Conservation (phyloP, 1,284 basidiomycete species). For the Cutaneotrichosporon sp. region DNA sequence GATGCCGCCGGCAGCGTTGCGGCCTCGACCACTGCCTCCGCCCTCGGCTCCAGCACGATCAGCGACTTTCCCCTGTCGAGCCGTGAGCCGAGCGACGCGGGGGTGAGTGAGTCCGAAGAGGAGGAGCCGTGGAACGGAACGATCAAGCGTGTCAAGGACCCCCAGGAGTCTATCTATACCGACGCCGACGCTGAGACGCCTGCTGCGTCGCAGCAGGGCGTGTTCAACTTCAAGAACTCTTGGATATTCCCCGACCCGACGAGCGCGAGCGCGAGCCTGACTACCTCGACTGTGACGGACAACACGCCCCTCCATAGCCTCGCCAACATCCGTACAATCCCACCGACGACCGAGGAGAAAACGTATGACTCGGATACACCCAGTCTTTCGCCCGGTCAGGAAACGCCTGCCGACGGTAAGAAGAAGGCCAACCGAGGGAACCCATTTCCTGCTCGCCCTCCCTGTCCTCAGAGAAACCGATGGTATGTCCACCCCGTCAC, state of each 20-base stretch:
- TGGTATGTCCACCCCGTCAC: not conserved
- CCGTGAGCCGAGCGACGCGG: constrained; percentile 7
- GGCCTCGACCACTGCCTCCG: constrained; percentile 5
- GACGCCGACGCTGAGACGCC: constrained; percentile 1
- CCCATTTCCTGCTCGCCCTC: constrained; percentile 7
- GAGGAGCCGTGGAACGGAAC: not conserved
- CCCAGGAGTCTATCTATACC: not conserved
- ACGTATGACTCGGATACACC: not conserved
- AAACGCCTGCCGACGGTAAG: too few relatives aligned
- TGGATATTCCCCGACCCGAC: constrained; percentile 22
- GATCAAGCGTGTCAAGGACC: not conserved
- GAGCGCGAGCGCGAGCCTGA: constrained; percentile 1
- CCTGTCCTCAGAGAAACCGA: constrained; percentile 4
- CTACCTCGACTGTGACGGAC: not conserved
- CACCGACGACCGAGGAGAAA: not conserved
- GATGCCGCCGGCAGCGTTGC: not conserved
- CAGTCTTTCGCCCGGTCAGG: too few relatives aligned
- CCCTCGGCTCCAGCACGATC: constrained; percentile 10
- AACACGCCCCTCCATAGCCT: not conserved
- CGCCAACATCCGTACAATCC: constrained; percentile 2
- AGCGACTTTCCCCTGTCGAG: constrained; percentile 10
- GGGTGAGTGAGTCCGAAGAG: constrained; percentile 4
- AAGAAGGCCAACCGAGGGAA: not conserved
- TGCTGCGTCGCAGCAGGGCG: not conserved
- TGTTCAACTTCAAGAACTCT: constrained; percentile 11